phyloP scores from a whole-genome alignment of 352 stramenopile species.

The Globisporangium barbulae region DNA sequence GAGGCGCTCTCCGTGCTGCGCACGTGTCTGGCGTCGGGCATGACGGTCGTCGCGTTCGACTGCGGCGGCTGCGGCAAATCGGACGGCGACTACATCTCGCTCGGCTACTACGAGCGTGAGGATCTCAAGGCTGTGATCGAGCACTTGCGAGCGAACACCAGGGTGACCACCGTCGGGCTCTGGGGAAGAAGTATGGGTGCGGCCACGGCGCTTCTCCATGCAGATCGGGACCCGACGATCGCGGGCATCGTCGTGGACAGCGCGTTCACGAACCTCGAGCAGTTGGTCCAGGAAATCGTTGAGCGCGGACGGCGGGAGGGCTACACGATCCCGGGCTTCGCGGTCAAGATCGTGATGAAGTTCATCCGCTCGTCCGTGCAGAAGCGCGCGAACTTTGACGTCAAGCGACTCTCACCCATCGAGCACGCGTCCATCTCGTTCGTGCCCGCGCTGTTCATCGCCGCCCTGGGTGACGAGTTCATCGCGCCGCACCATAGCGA shows the following conservation, averaged over 20 bases:
- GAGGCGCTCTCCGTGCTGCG: slow-evolving; percentile 92
- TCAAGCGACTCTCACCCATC: slow-evolving; percentile 75
- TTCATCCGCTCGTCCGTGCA: slow-evolving; percentile 91
- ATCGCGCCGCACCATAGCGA: slow-evolving; percentile 87
- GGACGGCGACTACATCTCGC: slow-evolving; percentile 96
- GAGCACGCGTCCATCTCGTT: slow-evolving; percentile 92
- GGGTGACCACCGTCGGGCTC: slow-evolving; percentile 94
- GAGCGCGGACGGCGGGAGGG: slow-evolving; percentile 93
- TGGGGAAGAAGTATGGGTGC: slow-evolving; percentile 99
- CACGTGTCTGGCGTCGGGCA: slow-evolving; percentile 89
- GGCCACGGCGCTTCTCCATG: slow-evolving; percentile 97
- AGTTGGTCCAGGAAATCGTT: slow-evolving; percentile 97
- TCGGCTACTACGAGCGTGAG: slow-evolving; percentile 96
- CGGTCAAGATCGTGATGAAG: slow-evolving; percentile 91
- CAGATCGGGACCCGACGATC: slow-evolving; percentile 95
- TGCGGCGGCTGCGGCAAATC: slow-evolving; percentile 95
- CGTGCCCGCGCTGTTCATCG: slow-evolving; percentile 96
- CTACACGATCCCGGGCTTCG: slow-evolving; percentile 88
- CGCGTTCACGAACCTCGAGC: slow-evolving; percentile 94
- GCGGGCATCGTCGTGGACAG: slow-evolving; percentile 97
- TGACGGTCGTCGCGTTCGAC: slow-evolving; percentile 97
- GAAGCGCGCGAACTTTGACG: slow-evolving; percentile 87
- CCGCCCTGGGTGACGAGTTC: slow-evolving; percentile 96
- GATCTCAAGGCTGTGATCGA: slow-evolving; percentile 89
- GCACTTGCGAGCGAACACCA: slow-evolving; percentile 89